Evolutionary conservation across 805 yeast species (phyloP), one percentile per base, ranked within the genome.

Genomic region (Cyberlindnera maclurae): DNA sequence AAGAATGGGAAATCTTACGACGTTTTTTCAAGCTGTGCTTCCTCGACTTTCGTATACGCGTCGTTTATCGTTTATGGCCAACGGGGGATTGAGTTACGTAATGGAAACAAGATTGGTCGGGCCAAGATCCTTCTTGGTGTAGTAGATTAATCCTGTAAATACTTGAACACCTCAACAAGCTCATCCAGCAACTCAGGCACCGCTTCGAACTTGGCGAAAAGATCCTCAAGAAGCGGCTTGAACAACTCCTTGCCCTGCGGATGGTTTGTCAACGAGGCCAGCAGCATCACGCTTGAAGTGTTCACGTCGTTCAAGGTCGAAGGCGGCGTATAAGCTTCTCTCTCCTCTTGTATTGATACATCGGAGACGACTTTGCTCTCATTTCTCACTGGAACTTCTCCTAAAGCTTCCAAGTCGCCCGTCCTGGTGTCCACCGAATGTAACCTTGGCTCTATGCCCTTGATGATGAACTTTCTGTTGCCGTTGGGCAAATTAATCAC

Each of bases 391-490:
- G 34, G 36, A 27, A 31, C 26, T 7, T 42, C 40, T 15, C 54
- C 37, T 48, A 47, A 17, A 1, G 74, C 71, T 24, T 67, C 71
- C 24, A 46, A 44, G 36, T 69, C 70, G 3, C 75, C 79, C 10
- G 64, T 67, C 36, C 59, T 63, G 5, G 72, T 52, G 36, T 61
- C 63, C 26, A 81, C 79, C 2, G 80, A 71, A 35, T 61, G 66
- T 34, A 67, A 67, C 51, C 98, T 74, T 20, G 98, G 97, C 58
- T 84, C 88, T 41, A 93, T 85, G 11, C 98, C 97, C 61, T 85
- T 85, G 53, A 93, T 93, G 32, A 93, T 86, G 54, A 93, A 93
- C 58, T 81, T 83, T 54, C 86, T 80, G 43, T 73, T 72, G 2
- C 82, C 79, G 12, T 74, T 77, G 12, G 76, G 68, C 5, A 77